phyloP scores from a whole-genome alignment of 2,329 filamentous ascomycete genomes.

The Trematosphaeria pertusa region DNA sequence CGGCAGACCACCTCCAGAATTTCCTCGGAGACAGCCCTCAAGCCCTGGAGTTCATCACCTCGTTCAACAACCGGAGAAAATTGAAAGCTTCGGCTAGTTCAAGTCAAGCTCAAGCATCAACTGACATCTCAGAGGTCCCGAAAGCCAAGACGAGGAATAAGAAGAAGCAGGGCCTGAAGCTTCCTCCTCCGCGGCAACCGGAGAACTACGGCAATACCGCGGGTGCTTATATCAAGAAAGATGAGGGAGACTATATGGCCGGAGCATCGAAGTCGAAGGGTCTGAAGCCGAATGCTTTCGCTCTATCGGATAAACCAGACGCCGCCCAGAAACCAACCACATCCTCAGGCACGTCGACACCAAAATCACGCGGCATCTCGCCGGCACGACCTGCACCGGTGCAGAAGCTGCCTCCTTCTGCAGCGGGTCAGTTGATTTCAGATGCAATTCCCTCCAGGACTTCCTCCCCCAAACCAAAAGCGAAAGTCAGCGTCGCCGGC shows the following conservation, averaged over 20 bases:
- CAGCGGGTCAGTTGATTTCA: conserved; percentile 80
- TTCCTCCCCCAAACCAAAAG: conserved; percentile 59
- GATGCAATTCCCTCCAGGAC: conserved; percentile 68
- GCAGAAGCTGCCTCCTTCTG: conserved; percentile 66
- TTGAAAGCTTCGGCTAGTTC: conserved; percentile 36
- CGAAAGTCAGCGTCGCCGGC: conserved; percentile 76
- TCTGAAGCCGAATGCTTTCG: conserved; percentile 53
- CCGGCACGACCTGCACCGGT: conserved; percentile 53
- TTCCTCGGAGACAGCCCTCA: conserved; percentile 86
- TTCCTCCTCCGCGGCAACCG: conserved; percentile 52
- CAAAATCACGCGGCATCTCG: conserved; percentile 46
- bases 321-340: conserved; percentile 44
- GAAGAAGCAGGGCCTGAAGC: conserved; percentile 49
- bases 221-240: conserved; percentile 79
- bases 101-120: conserved; percentile 22
- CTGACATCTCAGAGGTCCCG: conserved; percentile 38
- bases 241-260: conserved; percentile 76
- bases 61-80: conserved; percentile 72
- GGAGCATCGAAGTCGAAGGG: conserved; percentile 45
- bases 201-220: conserved; percentile 68
- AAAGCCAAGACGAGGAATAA: conserved; percentile 48
- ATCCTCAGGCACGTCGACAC: conserved; percentile 40
- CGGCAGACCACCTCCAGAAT: conserved; percentile 84
- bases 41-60: conserved; percentile 73
- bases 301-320: conserved; percentile 60